These are phyloP conservation scores for Phoenix roebelenii DNA, from an alignment of 176 grass and related monocot genomes.

Conservation along the genomic window DNA sequence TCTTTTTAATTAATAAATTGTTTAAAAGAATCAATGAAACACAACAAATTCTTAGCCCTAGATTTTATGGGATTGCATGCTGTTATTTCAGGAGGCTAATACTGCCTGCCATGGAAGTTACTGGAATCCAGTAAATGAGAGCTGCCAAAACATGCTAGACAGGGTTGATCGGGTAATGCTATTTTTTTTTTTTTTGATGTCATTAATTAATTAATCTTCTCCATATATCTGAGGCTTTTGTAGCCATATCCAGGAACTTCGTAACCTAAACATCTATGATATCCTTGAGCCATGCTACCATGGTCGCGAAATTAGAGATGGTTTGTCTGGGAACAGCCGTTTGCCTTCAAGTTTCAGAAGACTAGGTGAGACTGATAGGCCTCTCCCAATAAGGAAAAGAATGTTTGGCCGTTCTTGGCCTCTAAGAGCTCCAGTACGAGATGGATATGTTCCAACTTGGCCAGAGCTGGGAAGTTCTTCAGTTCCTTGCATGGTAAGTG, in stretches of 20 bases:
- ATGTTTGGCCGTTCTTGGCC: slow-evolving; percentile 94
- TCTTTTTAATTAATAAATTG: too few relatives aligned
- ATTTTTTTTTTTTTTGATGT: not conserved
- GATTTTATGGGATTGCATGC: not conserved
- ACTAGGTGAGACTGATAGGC: slow-evolving; percentile 60
- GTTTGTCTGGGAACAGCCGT: slow-evolving; percentile 15
- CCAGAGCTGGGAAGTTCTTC: slow-evolving; percentile 55
- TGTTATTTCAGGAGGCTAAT: slow-evolving; percentile 43
- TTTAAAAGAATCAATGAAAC: too few relatives aligned
- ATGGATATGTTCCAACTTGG: slow-evolving; percentile 72
- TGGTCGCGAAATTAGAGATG: slow-evolving; percentile 26
- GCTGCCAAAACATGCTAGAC: slow-evolving; percentile 26
- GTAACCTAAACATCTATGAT: slow-evolving; percentile 67
- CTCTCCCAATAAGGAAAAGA: slow-evolving; percentile 73
- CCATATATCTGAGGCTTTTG: slow-evolving; percentile 15
- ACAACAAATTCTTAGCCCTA: too few relatives aligned
- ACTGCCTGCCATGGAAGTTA: slow-evolving; percentile 62
- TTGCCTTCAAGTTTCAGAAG: slow-evolving; percentile 63
- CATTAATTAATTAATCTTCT: not conserved
- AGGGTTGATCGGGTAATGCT: slow-evolving; percentile 52
- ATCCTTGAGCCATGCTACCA: slow-evolving; percentile 97
- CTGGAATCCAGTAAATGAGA: slow-evolving; percentile 36
- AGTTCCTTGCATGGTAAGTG: slow-evolving; percentile 79
- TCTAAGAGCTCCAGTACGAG: slow-evolving; percentile 71
- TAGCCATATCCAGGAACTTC: slow-evolving; percentile 32